A percentile compares a stretch with the other conserved stretches of the same genome.
Evolutionary conservation across 2,329 filamentous ascomycete species (phyloP).

Genomic region (Alternaria gansuensis): DNA sequence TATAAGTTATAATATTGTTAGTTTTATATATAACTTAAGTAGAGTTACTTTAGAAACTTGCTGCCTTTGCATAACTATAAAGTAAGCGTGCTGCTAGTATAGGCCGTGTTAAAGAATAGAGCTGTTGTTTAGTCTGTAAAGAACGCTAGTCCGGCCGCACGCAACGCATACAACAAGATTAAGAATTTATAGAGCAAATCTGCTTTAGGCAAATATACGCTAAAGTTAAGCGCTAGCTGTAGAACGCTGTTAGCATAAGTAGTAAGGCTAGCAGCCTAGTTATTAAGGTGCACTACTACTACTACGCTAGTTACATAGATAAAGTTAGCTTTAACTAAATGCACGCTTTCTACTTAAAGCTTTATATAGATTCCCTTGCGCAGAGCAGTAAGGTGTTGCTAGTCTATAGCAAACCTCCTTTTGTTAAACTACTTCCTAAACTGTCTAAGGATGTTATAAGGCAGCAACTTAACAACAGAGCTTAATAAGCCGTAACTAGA

Average conservation of each 20-base stretch:
- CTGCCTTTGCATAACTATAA: not conserved
- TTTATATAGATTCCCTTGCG: slow-evolving; percentile 2
- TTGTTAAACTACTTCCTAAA: not conserved
- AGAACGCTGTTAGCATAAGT: slow-evolving; percentile 4
- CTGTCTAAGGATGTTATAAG: slow-evolving; percentile 4
- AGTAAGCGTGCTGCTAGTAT: not conserved
- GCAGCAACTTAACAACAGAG: not conserved
- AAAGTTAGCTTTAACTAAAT: slow-evolving; percentile 8
- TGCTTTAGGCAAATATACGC: slow-evolving; percentile 15
- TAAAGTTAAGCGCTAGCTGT: slow-evolving; percentile 8
- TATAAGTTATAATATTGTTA: too few relatives aligned
- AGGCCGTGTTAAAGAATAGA: not conserved
- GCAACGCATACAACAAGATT: slow-evolving; percentile 2
- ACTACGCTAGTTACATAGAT: slow-evolving; percentile 6
- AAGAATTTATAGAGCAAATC: slow-evolving; percentile 12
- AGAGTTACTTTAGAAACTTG: not conserved
- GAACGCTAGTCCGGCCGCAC: slow-evolving; percentile 7
- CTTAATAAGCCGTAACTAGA: not conserved
- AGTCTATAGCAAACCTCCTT: not conserved
- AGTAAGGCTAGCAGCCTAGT: slow-evolving; percentile 13
- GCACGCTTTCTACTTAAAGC: not conserved
- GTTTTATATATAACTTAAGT: too few relatives aligned
- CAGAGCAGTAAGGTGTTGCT: not conserved
- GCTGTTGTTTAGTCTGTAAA: slow-evolving; percentile 13
- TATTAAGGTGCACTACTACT: slow-evolving; percentile 15